Base-by-base conservation (phyloP, 2,329 filamentous ascomycete species). In the Calonectria ilicicola region DNA sequence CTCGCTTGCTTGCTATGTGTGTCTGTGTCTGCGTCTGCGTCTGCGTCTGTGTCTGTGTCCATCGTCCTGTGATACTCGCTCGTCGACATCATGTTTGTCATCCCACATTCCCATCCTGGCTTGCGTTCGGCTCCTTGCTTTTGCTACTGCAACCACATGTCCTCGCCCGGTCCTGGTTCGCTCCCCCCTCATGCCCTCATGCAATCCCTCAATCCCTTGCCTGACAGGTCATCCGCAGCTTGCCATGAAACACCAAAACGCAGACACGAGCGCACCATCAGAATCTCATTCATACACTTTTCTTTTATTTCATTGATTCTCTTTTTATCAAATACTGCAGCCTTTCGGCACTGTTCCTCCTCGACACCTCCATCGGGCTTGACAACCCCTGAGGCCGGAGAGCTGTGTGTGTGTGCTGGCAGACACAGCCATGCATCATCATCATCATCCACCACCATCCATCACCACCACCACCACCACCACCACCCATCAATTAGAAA, bases 361-460 rank as follows among this genome's bases (percentile, higher is more conserved):
- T 77, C 75, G 74, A 27, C 75, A 67, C 76, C 76, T 69, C 65
- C n/a, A 8, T 21, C 26, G 23, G 74, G 40, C 23, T 65, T 5
- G 29, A 29, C 12, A 67, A 21, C 49, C 74, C 56, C 35, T 15
- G 56, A 76, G 75, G 75, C 75, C 72, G 75, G 76, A 77, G 75
- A 75, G 74, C 76, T 77, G 75, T 72, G 35, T 27, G 70, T 70
- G 73, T 64, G 27, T n/a, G n/a, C 9, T 21, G 27, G 26, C 69
- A 58, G 60, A 51, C 56, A 77, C 73, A 76, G 69, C 74, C 74
- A 76, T 46, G 67, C 75, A 44, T 19, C 17, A 58, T 26, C n/a
- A 70, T 77, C 67, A 69, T 21, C 75, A 66, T 73, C 77, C 67
- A 26, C 77, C 74, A 44, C 42, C 17, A 58, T 26, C 23, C 58